Conservation (phyloP, 345 rosid genomes). For the Raphanus raphanistrum region DNA sequence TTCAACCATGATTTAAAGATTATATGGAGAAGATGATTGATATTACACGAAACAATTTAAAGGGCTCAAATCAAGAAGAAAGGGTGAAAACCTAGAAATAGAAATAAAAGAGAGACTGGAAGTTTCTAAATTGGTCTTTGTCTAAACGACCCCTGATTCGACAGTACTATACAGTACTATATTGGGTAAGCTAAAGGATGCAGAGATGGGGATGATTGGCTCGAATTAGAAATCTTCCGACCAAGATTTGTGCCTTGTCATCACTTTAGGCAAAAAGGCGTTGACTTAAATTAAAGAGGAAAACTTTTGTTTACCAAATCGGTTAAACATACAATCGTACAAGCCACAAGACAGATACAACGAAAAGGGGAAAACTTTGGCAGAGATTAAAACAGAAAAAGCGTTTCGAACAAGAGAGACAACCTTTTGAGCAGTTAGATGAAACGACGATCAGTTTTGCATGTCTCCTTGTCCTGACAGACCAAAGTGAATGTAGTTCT, state of each 20-base stretch:
- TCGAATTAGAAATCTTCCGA: constrained; percentile 35
- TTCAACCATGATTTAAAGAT: neutral
- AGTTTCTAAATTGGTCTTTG: constrained; percentile 22
- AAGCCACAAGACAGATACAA: constrained; percentile 30
- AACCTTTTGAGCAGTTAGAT: neutral
- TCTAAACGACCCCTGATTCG: constrained; percentile 25
- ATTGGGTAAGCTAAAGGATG: constrained; percentile 32
- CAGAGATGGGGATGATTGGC: constrained; percentile 24
- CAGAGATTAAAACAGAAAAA: neutral
- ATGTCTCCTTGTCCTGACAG: neutral
- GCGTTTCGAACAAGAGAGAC: neutral
- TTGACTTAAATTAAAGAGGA: constrained; percentile 32
- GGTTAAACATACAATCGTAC: constrained; percentile 31
- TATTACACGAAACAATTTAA: neutral
- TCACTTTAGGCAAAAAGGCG: constrained; percentile 35
- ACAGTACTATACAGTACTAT: constrained; percentile 33
- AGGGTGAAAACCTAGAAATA: constrained; percentile 5
- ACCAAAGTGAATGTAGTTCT: too few relatives aligned
- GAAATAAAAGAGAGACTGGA: constrained; percentile 1
- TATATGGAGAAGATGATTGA: neutral
- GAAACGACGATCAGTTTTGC: neutral
- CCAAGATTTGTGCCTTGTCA: constrained; percentile 26
- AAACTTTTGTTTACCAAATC: constrained; percentile 8
- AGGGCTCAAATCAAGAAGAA: neutral
- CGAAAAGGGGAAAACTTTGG: neutral